phyloP scores from a whole-genome alignment of 345 rosid genomes.

The Lepidium aucheri region DNA sequence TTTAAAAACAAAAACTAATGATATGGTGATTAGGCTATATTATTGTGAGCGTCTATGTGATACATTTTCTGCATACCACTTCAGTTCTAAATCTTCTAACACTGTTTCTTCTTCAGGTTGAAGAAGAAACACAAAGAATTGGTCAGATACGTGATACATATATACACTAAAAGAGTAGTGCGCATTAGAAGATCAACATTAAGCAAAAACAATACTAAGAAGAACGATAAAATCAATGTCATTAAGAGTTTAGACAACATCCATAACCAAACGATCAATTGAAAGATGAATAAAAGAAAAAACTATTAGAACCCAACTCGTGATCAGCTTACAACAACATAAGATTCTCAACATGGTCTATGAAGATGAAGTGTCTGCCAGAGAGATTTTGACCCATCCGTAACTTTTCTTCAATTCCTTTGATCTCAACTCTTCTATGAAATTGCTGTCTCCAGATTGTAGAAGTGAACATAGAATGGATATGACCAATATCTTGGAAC shows the following conservation, averaged over 20 bases:
- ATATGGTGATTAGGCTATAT: too few relatives aligned
- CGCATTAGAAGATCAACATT: too few relatives aligned
- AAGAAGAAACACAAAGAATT: not conserved
- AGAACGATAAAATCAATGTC: too few relatives aligned
- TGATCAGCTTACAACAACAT: not conserved
- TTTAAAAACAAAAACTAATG: too few relatives aligned
- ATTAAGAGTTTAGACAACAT: too few relatives aligned
- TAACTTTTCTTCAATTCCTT: not conserved
- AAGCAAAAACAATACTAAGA: too few relatives aligned
- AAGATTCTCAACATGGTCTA: conserved; percentile 3
- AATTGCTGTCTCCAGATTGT: not conserved
- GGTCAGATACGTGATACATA: not conserved
- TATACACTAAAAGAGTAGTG: too few relatives aligned
- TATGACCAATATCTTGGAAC: not conserved
- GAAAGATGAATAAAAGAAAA: not conserved
- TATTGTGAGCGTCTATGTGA: too few relatives aligned
- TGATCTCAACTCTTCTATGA: not conserved
- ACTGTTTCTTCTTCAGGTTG: not conserved
- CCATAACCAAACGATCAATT: not conserved
- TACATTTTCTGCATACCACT: not conserved
- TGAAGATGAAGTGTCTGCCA: not conserved
- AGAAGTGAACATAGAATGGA: not conserved
- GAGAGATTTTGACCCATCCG: not conserved
- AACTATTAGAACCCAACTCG: not conserved
- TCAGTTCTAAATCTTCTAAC: not conserved